Base-by-base conservation (phyloP, 148 eudicot genomes). In the Fagopyrum tataricum region DNA sequence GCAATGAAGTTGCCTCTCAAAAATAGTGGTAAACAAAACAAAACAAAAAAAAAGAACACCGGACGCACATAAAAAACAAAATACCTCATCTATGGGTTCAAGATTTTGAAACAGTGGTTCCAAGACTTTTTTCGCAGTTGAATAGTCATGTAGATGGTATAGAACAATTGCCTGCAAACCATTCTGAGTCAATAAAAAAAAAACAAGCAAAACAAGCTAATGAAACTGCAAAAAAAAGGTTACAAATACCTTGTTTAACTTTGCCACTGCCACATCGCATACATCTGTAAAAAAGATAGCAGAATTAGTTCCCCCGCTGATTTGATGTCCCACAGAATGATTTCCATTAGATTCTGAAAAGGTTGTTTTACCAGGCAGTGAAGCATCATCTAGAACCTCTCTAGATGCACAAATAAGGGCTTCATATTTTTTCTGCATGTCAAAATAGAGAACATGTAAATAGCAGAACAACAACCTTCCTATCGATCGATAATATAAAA, bases 71-170 rank as follows among this genome's bases (percentile, higher is more conserved):
- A 67, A 37, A 37, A 17, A 75, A 13, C 14, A 72, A 7, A 70
- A 15, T 82, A 95, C 99, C 97, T 95, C 96, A 72, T 90, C 91
- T 76, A 91, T 86, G n/a, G 96, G 96, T 81, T 82, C 93, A 79
- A 95, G 87, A 78, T 87, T 90, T 78, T 87, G 93, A 88, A 83
- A 91, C 67, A 95, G 75, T 43, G 89, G 75, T 31, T 87, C 91
- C 86, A 95, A 78, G 79, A 88, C 81, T 18, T 91, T 86, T 67
- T 80, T 84, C 42, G 97, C 87, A 72, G 85, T 90, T 4, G 86
- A 67, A 86, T 91, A 87, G 70, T 95, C 88, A 71, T 87, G 92
- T 66, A 91, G 97, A 81, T 92, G 88, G 79, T 84, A 91, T 80
- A 88, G 85, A 55, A 87, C 70, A 75, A 91, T 85, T 59, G 96